Evolutionary conservation across 2,329 filamentous ascomycete species (phyloP), one percentile per base, ranked within the genome.

Genomic region (Colletotrichum tanaceti): DNA sequence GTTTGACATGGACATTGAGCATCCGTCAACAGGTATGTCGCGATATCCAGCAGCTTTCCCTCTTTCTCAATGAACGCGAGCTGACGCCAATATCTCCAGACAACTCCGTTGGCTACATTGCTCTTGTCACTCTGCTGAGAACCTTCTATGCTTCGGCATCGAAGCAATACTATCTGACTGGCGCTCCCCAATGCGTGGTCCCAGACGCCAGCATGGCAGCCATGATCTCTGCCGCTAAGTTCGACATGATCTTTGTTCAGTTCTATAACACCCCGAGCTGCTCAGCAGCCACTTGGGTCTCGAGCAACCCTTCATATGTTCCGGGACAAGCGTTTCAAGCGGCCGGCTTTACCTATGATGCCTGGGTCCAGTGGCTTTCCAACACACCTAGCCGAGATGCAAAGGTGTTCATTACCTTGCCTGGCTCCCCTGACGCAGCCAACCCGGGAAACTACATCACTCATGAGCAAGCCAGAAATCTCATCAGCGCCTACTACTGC

Each of bases 191-290:
- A 72, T 84, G 82, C 73, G 79, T 81, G 16, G 75, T 79, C 22
- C 58, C 63, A 3, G 66, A 77, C 58, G 47, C 74, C 71, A 77
- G 80, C 73, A 84, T 84, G 82, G 75, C 77, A 66, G 72, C 74
- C 22, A 82, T 84, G 66, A 78, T 85, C 65, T 70, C 76, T 43
- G 59, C 73, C 20, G 74, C 78, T 46, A 67, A 73, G 46, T 84
- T 83, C 66, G 81, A 84, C 70, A 76, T 77, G 55, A 72, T 85
- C 9, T 83, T 79, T 71, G 75, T 84, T 20, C 82, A 85, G 72
- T 84, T 83, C 74, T 84, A 84, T 76, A 84, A 84, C 74, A 85
- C 84, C 73, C 75, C 77, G 0, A 74, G 71, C 35, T 84, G 82
- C 70, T 77, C 78, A 24, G 79, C 78, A 20, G 75, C 68, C 3